Conservation (phyloP, 2,329 filamentous ascomycete genomes). For the Colletotrichum tofieldiae region DNA sequence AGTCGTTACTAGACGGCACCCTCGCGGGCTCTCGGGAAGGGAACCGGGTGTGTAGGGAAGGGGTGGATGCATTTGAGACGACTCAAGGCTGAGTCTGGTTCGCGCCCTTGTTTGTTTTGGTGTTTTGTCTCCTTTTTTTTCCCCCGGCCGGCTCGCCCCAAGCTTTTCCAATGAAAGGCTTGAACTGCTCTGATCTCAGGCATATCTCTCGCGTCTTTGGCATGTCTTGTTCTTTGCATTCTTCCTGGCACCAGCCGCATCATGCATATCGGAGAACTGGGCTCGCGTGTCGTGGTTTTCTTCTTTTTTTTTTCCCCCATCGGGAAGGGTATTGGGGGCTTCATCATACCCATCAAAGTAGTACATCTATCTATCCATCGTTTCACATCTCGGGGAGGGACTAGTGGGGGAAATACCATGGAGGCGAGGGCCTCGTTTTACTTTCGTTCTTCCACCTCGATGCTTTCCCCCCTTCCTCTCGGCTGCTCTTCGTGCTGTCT, state of each 20-base stretch:
- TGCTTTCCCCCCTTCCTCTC: not conserved
- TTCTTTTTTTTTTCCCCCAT: not conserved
- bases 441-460: not conserved
- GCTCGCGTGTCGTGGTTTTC: not conserved
- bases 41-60: not conserved
- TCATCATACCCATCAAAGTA: conserved; percentile 16
- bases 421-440: conserved; percentile 8
- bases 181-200: not conserved
- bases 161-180: not conserved
- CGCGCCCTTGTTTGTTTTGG: not conserved
- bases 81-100: conserved; percentile 9
- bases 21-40: conserved; percentile 4
- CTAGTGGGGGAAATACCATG: conserved; percentile 43
- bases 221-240: conserved; percentile 3
- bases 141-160: not conserved
- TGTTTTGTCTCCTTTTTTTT: not conserved
- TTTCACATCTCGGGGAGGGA: not conserved
- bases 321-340: not conserved
- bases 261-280: conserved; percentile 35
- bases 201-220: not conserved
- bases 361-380: no score
- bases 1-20: conserved; percentile 42
- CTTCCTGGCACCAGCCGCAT: conserved; percentile 14
- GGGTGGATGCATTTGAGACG: conserved; percentile 26
- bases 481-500: not conserved